Evolutionary conservation across 177 flowering plant genomes (phyloP).

Genomic region (Vitis hybrid): DNA sequence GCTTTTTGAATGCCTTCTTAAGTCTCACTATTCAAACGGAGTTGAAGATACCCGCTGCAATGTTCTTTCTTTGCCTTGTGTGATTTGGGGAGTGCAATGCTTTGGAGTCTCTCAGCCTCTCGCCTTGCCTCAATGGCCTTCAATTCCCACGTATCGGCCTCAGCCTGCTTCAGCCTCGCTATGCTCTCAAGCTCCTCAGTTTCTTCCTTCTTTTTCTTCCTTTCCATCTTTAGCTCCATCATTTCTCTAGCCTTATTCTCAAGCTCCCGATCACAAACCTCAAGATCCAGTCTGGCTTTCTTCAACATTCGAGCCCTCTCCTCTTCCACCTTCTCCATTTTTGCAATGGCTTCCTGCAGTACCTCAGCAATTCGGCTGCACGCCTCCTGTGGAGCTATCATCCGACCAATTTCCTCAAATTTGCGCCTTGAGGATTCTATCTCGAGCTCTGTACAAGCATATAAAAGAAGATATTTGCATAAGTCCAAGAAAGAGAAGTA

Average conservation of each 20-base stretch:
- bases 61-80: conserved; percentile 93
- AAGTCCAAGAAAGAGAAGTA: too few species aligned
- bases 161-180: conserved; percentile 90
- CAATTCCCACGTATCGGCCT: conserved; percentile 95
- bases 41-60: conserved; percentile 84
- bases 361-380: conserved; percentile 88
- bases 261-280: conserved; percentile 84
- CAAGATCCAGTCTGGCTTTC: conserved; percentile 80
- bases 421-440: conserved; percentile 59
- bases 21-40: conserved; percentile 35
- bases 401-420: conserved; percentile 63
- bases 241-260: conserved; percentile 86
- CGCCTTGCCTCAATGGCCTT: conserved; percentile 94
- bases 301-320: conserved; percentile 85
- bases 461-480: neutral
- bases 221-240: conserved; percentile 68
- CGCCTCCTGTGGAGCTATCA: conserved; percentile 96
- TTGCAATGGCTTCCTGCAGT: conserved; percentile 87
- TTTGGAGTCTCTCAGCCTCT: conserved; percentile 87
- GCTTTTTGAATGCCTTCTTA: too few species aligned
- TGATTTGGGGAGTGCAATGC: conserved; percentile 76
- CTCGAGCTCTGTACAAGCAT: conserved; percentile 62
- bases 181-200: conserved; percentile 88
- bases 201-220: conserved; percentile 79
- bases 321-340: conserved; percentile 98